phyloP scores from a whole-genome alignment of 805 yeast species.

The Jamesozyma rosinii region DNA sequence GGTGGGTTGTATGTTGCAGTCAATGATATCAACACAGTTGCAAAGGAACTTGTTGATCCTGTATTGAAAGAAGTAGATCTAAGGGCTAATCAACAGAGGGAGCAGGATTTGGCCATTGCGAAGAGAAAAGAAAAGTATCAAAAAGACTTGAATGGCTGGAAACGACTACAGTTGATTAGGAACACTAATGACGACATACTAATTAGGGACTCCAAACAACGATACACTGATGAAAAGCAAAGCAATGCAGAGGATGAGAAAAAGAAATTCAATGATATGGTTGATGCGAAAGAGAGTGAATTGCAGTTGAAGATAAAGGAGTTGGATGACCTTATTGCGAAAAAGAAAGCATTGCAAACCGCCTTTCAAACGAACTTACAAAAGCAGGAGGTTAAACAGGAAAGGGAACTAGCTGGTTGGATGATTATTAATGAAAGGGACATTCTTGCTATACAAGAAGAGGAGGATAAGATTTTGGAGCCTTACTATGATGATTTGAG shows the following conservation, averaged over 20 bases:
- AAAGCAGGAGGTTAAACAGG: background rate
- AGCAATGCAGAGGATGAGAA: constrained; percentile 29
- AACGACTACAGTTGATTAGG: constrained; percentile 32
- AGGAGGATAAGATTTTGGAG: constrained; percentile 32
- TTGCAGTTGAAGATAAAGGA: constrained; percentile 31
- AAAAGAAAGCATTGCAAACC: constrained; percentile 13
- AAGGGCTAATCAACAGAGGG: constrained; percentile 64
- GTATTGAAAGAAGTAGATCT: constrained; percentile 63
- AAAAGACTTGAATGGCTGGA: constrained; percentile 35
- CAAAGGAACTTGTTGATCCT: constrained; percentile 72
- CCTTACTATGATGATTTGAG: constrained; percentile 35
- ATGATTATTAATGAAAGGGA: constrained; percentile 24
- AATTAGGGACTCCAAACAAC: constrained; percentile 27
- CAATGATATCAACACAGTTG: constrained; percentile 70
- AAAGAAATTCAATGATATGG: constrained; percentile 9
- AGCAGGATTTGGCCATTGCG: constrained; percentile 39
- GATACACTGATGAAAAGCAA: constrained; percentile 24
- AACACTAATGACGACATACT: constrained; percentile 35
- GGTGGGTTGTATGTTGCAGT: constrained; percentile 76
- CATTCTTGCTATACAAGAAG: constrained; percentile 20
- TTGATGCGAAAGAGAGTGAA: constrained; percentile 31
- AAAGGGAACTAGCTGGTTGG: constrained; percentile 18
- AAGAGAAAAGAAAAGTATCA: constrained; percentile 31
- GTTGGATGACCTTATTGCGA: constrained; percentile 27
- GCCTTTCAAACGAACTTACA: background rate